These are phyloP conservation scores for Sarcodon sp. DNA, from an alignment of 768 basidiomycete species.

Conservation along the genomic window DNA sequence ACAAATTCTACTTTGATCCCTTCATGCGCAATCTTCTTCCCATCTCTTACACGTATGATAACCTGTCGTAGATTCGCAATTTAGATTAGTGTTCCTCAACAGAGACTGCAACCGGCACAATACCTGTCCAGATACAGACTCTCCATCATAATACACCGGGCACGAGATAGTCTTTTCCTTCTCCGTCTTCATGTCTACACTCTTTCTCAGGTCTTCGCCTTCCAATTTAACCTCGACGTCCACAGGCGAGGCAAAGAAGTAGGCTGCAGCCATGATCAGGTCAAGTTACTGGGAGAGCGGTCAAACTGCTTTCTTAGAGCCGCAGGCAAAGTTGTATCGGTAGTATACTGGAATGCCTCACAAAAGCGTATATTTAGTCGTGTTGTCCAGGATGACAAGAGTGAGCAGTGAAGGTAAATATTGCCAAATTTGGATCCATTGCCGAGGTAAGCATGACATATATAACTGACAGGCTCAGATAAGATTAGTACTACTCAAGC, in stretches of 20 bases:
- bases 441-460: no score
- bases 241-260: slow-evolving; percentile 86
- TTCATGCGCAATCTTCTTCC: slow-evolving; percentile 89
- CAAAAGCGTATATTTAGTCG: no score
- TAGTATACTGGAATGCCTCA: no score
- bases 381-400: no score
- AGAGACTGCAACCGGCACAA: slow-evolving; percentile 6
- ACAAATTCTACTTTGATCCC: slow-evolving; percentile 98
- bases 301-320: no score
- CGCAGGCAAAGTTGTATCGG: no score
- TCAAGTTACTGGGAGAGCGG: no score
- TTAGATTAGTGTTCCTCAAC: neutral
- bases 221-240: slow-evolving; percentile 86
- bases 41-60: slow-evolving; percentile 80
- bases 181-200: slow-evolving; percentile 81
- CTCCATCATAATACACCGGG: slow-evolving; percentile 94
- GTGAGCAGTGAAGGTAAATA: no score
- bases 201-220: slow-evolving; percentile 78
- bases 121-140: slow-evolving; percentile 83
- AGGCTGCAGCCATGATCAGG: slow-evolving; percentile 35
- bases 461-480: no score
- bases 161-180: slow-evolving; percentile 78
- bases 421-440: no score
- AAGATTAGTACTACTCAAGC: no score
- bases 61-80: slow-evolving; percentile 32